These are phyloP conservation scores for Eucalyptus leucophloia DNA, from an alignment of 345 rosid genomes.

Conservation along the genomic window DNA sequence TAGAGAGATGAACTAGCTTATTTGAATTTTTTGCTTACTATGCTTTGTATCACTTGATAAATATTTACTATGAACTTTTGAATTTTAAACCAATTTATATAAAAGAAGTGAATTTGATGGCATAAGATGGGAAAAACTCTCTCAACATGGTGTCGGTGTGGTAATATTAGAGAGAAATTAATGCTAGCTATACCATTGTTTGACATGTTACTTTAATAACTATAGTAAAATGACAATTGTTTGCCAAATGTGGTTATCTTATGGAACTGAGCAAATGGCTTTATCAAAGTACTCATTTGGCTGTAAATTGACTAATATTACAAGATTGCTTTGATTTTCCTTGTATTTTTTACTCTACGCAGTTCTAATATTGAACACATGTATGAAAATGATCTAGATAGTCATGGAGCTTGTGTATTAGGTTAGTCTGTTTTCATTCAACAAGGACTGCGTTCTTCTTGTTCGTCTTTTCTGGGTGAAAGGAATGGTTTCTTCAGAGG, in stretches of 20 bases:
- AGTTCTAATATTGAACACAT: neutral
- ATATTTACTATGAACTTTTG: neutral
- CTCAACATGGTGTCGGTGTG: neutral
- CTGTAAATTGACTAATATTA: neutral
- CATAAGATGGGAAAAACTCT: neutral
- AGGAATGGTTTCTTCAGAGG: neutral
- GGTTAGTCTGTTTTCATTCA: neutral
- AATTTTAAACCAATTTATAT: neutral
- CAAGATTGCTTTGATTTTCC: neutral
- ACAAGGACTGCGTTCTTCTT: neutral
- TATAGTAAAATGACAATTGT: neutral
- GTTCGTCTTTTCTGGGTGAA: neutral
- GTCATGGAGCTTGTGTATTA: neutral
- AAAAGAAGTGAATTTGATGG: neutral
- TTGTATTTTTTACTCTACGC: neutral
- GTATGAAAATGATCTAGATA: neutral
- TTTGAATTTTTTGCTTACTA: neutral
- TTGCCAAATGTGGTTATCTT: neutral
- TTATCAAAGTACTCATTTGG: neutral
- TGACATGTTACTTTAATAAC: neutral
- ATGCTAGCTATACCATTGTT: neutral
- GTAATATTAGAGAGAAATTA: neutral
- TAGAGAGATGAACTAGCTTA: neutral
- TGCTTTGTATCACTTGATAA: neutral
- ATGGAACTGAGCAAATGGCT: neutral